Conservation (phyloP, 805 yeast species). For the Candida vartiovaarae region DNA sequence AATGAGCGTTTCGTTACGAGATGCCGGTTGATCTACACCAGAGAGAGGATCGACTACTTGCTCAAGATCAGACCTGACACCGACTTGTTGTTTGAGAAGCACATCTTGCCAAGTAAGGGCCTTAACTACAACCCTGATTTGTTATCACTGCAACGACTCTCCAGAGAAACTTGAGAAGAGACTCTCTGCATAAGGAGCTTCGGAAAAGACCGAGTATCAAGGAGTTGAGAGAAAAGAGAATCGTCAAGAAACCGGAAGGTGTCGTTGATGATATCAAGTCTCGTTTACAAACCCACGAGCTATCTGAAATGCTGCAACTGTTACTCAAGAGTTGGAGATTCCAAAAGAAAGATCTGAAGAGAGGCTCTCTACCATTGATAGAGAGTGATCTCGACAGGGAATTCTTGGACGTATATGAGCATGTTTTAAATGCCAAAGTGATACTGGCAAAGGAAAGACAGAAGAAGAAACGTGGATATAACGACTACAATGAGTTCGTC, state of each 20-base stretch:
- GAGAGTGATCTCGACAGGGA: neutral
- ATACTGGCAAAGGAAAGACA: neutral
- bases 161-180: conserved; percentile 15
- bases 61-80: conserved; percentile 10
- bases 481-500: too few species aligned
- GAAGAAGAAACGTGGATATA: neutral
- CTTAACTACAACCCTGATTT: conserved; percentile 4
- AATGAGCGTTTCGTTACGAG: conserved; percentile 17
- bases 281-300: conserved; percentile 9
- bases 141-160: conserved; percentile 2
- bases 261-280: conserved; percentile 7
- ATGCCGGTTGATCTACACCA: conserved; percentile 17
- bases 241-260: conserved; percentile 8
- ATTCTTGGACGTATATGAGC: neutral
- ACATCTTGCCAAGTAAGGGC: conserved; percentile 13
- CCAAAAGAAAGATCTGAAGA: conserved; percentile 7
- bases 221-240: conserved; percentile 17
- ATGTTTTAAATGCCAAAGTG: neutral
- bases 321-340: conserved; percentile 12
- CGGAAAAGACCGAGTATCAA: conserved; percentile 14
- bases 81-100: conserved; percentile 8
- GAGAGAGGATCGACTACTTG: conserved; percentile 6
- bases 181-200: conserved; percentile 14
- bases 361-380: neutral
- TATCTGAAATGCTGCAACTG: conserved; percentile 13